A percentile compares a stretch with the other conserved stretches of the same genome.
phyloP scores from a whole-genome alignment of 140 eudicot species.

The Oenanthe javanica region DNA sequence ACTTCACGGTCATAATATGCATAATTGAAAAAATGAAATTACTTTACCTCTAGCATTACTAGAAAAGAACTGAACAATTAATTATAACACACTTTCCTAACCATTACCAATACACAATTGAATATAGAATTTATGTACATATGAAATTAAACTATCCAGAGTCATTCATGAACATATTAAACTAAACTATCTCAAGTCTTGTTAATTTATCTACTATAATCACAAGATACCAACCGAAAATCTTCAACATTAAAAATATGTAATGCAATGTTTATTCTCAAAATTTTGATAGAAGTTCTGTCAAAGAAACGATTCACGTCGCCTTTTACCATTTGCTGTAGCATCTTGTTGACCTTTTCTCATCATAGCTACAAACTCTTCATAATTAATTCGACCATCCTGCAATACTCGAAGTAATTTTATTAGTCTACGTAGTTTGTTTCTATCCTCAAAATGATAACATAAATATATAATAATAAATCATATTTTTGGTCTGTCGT shows the following conservation, averaged over 20 bases:
- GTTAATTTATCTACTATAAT: neutral
- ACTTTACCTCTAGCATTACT: no score
- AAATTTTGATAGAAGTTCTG: neutral
- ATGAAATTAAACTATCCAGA: no score
- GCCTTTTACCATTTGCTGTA: conserved; percentile 42
- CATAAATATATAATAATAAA: no score
- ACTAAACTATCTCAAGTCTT: neutral
- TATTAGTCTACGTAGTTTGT: neutral
- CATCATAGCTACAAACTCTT: conserved; percentile 93
- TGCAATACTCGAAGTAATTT: conserved; percentile 15
- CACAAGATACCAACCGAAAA: neutral
- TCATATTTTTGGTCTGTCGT: no score
- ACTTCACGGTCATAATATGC: no score
- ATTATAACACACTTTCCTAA: no score
- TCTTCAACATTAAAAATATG: neutral
- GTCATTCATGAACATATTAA: neutral
- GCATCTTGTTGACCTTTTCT: conserved; percentile 59
- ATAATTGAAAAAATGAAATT: no score
- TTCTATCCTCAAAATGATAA: no score
- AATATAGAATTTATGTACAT: no score
- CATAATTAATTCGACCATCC: conserved; percentile 92
- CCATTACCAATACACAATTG: no score
- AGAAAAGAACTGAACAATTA: no score
- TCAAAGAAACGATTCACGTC: conserved; percentile 35
- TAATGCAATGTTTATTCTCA: neutral